Evolutionary conservation across 495 filamentous ascomycete species (phyloP).

Genomic region (Tuber borchii): DNA sequence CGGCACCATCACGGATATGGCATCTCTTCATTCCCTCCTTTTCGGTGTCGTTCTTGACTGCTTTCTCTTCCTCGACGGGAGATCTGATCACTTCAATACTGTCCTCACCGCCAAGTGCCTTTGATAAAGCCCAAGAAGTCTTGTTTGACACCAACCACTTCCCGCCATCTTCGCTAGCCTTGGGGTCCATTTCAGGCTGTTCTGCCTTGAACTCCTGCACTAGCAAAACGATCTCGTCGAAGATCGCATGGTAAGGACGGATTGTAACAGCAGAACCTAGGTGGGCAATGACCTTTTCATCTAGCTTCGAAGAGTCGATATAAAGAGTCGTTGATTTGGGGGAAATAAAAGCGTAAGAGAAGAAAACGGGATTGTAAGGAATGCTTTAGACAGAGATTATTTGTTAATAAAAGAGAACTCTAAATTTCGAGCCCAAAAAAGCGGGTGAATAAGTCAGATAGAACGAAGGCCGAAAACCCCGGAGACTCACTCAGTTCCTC

Average conservation of each 20-base stretch:
- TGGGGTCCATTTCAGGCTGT: constrained; percentile 43
- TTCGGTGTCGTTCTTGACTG: constrained; percentile 92
- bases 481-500: constrained; percentile 73
- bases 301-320: constrained; percentile 72
- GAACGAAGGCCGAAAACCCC: constrained; percentile 2
- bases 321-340: constrained; percentile 76
- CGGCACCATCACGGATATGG: constrained; percentile 90
- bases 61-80: constrained; percentile 87
- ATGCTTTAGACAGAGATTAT: constrained; percentile 52
- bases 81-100: constrained; percentile 81
- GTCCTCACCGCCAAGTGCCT: constrained; percentile 80
- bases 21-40: constrained; percentile 88
- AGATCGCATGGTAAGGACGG: constrained; percentile 79
- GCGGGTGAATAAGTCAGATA: constrained; percentile 14
- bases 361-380: constrained; percentile 97
- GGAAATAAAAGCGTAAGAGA: constrained; percentile 90
- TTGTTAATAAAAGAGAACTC: constrained; percentile 24
- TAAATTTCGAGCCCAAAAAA: constrained; percentile 4
- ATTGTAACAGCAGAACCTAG: constrained; percentile 63
- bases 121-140: constrained; percentile 87
- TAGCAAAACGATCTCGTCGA: constrained; percentile 64
- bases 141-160: constrained; percentile 87
- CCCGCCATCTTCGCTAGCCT: constrained; percentile 43
- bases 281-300: constrained; percentile 59
- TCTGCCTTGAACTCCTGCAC: constrained; percentile 46